A percentile compares a stretch with the other conserved stretches of the same genome.
Conservation (phyloP, 352 stramenopile genomes). For the Pythium brassicae region DNA sequence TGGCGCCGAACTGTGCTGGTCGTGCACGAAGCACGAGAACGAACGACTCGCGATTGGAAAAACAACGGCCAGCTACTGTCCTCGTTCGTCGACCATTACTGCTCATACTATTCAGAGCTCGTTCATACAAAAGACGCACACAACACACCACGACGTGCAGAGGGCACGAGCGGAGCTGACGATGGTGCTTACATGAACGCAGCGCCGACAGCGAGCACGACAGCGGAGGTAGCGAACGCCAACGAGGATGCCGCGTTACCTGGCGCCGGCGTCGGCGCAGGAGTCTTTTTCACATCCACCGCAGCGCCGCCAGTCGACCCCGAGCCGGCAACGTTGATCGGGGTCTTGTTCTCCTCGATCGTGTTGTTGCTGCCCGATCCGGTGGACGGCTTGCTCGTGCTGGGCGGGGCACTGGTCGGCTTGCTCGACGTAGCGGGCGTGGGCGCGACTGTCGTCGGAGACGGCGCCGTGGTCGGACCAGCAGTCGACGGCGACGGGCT, state of each 20-base stretch:
- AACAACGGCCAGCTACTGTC: no score
- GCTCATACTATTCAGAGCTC: neutral
- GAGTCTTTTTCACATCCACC: neutral
- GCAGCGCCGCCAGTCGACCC: neutral
- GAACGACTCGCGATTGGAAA: no score
- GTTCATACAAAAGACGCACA: neutral
- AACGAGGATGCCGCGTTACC: slow-evolving; percentile 1
- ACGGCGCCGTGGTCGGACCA: neutral
- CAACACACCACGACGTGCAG: no score
- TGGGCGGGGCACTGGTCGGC: neutral
- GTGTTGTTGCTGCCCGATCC: neutral
- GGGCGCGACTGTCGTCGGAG: neutral
- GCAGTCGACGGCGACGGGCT: neutral
- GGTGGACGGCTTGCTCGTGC: slow-evolving; percentile 1
- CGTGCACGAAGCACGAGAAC: no score
- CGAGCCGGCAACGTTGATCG: neutral
- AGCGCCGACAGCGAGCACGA: neutral
- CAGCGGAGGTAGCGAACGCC: neutral
- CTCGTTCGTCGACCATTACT: neutral
- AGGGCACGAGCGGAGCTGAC: no score
- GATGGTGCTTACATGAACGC: slow-evolving; percentile 2
- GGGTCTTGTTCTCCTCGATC: neutral
- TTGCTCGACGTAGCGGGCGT: neutral
- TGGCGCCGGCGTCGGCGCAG: neutral
- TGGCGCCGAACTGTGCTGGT: no score